Evolutionary conservation across 2,329 filamentous ascomycete species (phyloP).

Genomic region (Hypoxylon rubiginosum): DNA sequence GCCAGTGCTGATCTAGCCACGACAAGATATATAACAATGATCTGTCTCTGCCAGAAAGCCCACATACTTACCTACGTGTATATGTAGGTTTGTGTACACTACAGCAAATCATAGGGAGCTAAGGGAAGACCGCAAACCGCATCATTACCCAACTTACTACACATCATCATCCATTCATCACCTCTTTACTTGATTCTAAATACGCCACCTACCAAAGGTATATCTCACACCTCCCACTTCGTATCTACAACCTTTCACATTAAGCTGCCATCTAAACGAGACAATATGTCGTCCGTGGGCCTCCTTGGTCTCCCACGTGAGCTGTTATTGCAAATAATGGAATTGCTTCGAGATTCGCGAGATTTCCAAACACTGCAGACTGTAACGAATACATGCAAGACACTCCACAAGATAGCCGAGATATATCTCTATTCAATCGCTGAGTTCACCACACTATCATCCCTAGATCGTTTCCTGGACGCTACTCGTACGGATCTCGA

Average conservation of each 20-base stretch:
- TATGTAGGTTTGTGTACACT: no score
- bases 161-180: no score
- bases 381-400: constrained; percentile 22
- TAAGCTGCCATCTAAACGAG: background rate
- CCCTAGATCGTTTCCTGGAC: constrained; percentile 17
- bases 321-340: constrained; percentile 32
- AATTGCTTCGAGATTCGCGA: constrained; percentile 23
- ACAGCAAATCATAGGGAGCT: no score
- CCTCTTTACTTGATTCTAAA: no score
- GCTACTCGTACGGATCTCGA: constrained; percentile 10
- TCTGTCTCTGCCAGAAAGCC: no score
- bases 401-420: constrained; percentile 27
- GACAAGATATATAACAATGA: no score
- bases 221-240: background rate
- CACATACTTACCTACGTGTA: no score
- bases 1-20: no score
- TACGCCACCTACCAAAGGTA: no score
- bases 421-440: constrained; percentile 31
- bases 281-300: constrained; percentile 14
- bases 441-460: constrained; percentile 22
- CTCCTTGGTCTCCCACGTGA: constrained; percentile 29
- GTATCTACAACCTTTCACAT: background rate
- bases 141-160: no score
- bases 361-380: constrained; percentile 22
- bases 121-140: no score